These are phyloP conservation scores for Colletotrichum gloeosporioides DNA, from an alignment of 2,329 filamentous ascomycete species.

Conservation along the genomic window DNA sequence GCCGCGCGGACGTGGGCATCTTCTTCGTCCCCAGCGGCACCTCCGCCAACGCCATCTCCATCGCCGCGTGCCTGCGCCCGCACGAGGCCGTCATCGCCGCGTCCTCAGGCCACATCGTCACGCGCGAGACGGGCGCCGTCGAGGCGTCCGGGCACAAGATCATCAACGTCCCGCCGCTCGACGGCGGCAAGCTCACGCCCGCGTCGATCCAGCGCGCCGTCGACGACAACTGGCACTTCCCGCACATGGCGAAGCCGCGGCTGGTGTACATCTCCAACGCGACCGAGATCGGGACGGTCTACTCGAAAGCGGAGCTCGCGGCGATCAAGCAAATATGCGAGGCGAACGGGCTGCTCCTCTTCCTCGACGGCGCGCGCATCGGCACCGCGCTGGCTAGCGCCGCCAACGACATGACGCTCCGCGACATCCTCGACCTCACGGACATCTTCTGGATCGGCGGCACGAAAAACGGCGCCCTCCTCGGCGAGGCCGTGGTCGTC, in stretches of 20 bases:
- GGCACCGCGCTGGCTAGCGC: constrained; percentile 42
- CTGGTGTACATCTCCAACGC: constrained; percentile 59
- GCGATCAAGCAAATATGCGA: constrained; percentile 49
- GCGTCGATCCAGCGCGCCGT: constrained; percentile 44
- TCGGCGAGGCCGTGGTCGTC: constrained; percentile 57
- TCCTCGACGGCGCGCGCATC: constrained; percentile 55
- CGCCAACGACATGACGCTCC: constrained; percentile 46
- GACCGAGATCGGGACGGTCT: constrained; percentile 55
- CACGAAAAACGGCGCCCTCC: constrained; percentile 55
- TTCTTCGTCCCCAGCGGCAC: constrained; percentile 59
- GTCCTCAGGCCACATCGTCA: constrained; percentile 54
- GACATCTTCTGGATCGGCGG: constrained; percentile 62
- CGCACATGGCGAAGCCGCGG: constrained; percentile 55
- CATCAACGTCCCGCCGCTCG: constrained; percentile 48
- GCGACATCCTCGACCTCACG: constrained; percentile 49
- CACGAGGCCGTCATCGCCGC: constrained; percentile 58
- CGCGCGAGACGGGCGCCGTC: constrained; percentile 54
- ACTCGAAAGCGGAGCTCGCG: constrained; percentile 45
- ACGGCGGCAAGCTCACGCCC: constrained; percentile 52
- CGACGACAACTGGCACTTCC: constrained; percentile 54
- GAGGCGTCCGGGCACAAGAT: constrained; percentile 58
- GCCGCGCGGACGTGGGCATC: constrained; percentile 46
- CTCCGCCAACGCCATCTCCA: constrained; percentile 57
- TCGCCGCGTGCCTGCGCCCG: constrained; percentile 53
- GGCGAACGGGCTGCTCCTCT: constrained; percentile 43